These are phyloP conservation scores for Hibiscus trionum DNA, from an alignment of 345 rosid species.

Conservation along the genomic window DNA sequence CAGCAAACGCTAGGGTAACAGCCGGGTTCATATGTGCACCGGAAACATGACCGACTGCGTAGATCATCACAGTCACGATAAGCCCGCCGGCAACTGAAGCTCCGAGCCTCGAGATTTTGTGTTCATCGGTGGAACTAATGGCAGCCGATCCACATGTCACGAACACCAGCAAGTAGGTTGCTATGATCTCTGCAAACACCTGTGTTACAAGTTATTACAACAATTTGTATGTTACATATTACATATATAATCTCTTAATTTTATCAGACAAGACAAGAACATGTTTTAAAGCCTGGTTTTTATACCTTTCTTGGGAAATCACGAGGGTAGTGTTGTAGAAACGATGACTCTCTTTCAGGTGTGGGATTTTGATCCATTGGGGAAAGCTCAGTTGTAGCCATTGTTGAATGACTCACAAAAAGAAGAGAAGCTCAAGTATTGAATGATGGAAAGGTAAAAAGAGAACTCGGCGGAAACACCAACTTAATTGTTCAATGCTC, in stretches of 20 bases:
- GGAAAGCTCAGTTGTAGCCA: constrained; percentile 17
- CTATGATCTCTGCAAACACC: constrained; percentile 53
- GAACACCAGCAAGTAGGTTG: constrained; percentile 50
- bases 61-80: constrained; percentile 60
- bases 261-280: neutral
- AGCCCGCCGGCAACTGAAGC: constrained; percentile 61
- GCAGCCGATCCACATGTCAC: constrained; percentile 50
- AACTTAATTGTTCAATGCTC: neutral
- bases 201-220: constrained; percentile 1
- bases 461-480: neutral
- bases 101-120: constrained; percentile 34
- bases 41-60: constrained; percentile 63
- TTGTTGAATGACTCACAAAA: neutral
- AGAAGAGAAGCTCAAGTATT: neutral
- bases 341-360: neutral
- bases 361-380: neutral
- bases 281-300: neutral
- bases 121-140: constrained; percentile 29
- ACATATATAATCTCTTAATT: neutral
- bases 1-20: constrained; percentile 53
- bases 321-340: constrained; percentile 25
- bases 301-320: constrained; percentile 42
- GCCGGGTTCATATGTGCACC: constrained; percentile 83
- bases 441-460: neutral
- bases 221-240: no score